Evolutionary conservation across 306 rosid genomes (phyloP), one percentile per base, ranked within the genome.

Genomic region (Arachis hypogaea): DNA sequence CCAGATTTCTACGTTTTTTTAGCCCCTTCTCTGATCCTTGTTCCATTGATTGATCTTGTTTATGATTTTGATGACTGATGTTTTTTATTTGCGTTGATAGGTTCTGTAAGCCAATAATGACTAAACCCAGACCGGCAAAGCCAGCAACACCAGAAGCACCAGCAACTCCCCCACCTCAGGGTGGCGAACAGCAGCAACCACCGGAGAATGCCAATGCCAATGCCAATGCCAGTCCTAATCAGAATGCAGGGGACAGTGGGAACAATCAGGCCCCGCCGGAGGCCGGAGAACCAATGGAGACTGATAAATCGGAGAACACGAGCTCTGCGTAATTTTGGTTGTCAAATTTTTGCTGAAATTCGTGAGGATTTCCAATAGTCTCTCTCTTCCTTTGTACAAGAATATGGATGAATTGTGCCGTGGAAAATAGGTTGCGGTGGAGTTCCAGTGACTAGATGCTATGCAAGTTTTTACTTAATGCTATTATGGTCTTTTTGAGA

Each of bases 71-170:
- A 44, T 22, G 18, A 12, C 38, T 58, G 5, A 65, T 18, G 18
- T 33, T 40, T 46, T 55, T 18, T 1, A 5, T 67, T 7, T 79
- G 63, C 36, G 3, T 5, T 33, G 28, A 77, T 75, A 94, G 99
- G 89, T 85, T 79, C 63, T 89, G 96, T 66, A 94, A 89, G 81
- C 97, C 99, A 0, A 78, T 94, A 40, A 89, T 94, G 99, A 89
- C 61, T 1, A 94, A 90, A 83, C 97, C 96, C 29, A 94, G 77
- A 72, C 97, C 99, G 0, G 73, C 85, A 50, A 92, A 89, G 82
- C 90, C 93, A 14, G 85, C 87, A 30, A 64, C 89, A 8, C 88
- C 96, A 0, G 87, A 81, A 63, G 44, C 88, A 11, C 85, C 94
- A 3, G 71, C 86, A 77, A 73, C 87, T 66, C 88, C 84, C 8